A percentile compares a stretch with the other conserved stretches of the same genome.
Conservation (phyloP, 1,139 yeast genomes). For the Hyphopichia wangnamkhiaoensis region DNA sequence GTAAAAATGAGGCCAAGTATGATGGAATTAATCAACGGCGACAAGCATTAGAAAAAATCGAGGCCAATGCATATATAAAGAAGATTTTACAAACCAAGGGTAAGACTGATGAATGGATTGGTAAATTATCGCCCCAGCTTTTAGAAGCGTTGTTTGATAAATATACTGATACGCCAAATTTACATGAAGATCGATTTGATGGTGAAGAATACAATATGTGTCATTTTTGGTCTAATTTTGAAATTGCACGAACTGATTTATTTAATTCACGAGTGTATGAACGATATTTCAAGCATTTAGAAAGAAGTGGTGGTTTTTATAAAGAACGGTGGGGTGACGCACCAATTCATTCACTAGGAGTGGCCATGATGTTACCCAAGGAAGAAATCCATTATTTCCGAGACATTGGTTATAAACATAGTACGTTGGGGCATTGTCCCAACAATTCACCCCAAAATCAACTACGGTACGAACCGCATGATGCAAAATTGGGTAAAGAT, state of each 20-base stretch:
- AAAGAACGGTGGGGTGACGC: constrained; percentile 96
- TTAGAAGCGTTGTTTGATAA: constrained; percentile 26
- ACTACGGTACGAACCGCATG: constrained; percentile 43
- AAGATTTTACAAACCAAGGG: constrained; percentile 20
- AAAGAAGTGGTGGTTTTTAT: constrained; percentile 76
- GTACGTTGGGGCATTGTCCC: constrained; percentile 83
- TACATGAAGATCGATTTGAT: constrained; percentile 56
- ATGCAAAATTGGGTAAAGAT: constrained; percentile 11
- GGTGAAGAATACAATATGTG: constrained; percentile 74
- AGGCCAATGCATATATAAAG: constrained; percentile 26
- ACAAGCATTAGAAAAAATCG: constrained; percentile 29
- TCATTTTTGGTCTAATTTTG: constrained; percentile 95
- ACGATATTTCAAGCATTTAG: constrained; percentile 66
- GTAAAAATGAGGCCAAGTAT: constrained; percentile 21
- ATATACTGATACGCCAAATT: constrained; percentile 28
- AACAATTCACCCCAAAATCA: constrained; percentile 54
- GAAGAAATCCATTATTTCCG: constrained; percentile 82
- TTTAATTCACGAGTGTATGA: constrained; percentile 66
- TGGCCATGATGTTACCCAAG: constrained; percentile 67
- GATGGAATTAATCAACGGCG: constrained; percentile 18
- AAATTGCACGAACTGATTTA: constrained; percentile 77
- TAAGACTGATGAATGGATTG: constrained; percentile 26
- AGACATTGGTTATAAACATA: constrained; percentile 85
- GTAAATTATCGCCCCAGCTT: constrained; percentile 27
- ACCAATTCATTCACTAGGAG: constrained; percentile 83